Evolutionary conservation across 75 land plant genomes (phyloP).

Genomic region (Selaginella tamariscina): DNA sequence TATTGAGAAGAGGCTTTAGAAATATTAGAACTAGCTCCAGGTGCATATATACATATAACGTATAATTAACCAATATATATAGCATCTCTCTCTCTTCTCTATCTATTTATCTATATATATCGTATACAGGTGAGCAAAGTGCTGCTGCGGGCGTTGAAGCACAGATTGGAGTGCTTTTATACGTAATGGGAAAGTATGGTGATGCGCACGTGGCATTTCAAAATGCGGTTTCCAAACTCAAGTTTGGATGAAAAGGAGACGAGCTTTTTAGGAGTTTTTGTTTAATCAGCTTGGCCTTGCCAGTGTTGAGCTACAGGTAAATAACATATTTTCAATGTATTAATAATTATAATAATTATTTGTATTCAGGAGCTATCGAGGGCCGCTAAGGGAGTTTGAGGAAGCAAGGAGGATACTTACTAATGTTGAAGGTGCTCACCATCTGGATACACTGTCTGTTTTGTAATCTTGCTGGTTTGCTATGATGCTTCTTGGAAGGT

Average conservation of each 20-base stretch:
- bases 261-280: background rate
- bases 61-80: too few relatives aligned
- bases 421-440: background rate
- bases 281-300: slow-evolving; percentile 6
- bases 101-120: too few relatives aligned
- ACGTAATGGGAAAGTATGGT: background rate
- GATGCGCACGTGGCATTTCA: background rate
- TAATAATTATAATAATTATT: too few relatives aligned
- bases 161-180: slow-evolving; percentile 1
- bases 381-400: background rate
- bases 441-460: background rate
- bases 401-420: slow-evolving; percentile 1
- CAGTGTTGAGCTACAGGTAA: background rate
- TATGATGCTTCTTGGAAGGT: slow-evolving; percentile 7
- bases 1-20: slow-evolving; percentile 1
- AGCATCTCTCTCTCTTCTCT: too few relatives aligned
- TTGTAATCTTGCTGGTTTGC: background rate
- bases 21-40: background rate
- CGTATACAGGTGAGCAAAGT: slow-evolving; percentile 7
- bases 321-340: background rate
- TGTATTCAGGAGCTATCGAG: background rate
- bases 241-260: background rate
- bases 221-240: background rate
- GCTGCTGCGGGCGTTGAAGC: slow-evolving; percentile 1
- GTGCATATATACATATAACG: too few relatives aligned